A percentile compares a stretch with the other conserved stretches of the same genome.
Evolutionary conservation across 1,284 basidiomycete species (phyloP).

Genomic region (Sporisorium graminicola): DNA sequence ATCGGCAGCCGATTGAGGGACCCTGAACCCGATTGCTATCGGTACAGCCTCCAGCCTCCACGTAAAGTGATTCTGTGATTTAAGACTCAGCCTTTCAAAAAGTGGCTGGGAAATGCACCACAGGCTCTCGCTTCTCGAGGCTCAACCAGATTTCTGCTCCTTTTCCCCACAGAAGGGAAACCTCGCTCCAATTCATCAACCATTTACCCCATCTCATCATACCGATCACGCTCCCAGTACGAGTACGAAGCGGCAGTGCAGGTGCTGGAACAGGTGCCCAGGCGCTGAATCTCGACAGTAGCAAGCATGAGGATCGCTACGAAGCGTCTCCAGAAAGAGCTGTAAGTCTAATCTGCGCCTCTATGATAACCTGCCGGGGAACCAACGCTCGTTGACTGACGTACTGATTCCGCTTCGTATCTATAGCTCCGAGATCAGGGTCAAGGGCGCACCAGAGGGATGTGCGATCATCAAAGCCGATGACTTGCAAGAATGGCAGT

Average conservation of each 20-base stretch:
- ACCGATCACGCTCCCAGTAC: background rate
- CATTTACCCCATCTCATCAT: background rate
- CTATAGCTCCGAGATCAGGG: slow-evolving; percentile 47
- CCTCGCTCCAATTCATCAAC: background rate
- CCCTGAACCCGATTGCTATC: background rate
- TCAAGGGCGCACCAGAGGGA: slow-evolving; percentile 51
- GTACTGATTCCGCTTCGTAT: background rate
- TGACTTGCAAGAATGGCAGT: slow-evolving; percentile 57
- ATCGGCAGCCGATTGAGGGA: slow-evolving; percentile 4
- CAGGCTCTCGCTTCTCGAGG: slow-evolving; percentile 4
- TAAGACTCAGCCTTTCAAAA: slow-evolving; percentile 31
- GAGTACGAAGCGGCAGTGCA: background rate
- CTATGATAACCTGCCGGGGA: too few species aligned
- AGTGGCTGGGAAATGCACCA: slow-evolving; percentile 15
- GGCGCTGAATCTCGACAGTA: background rate
- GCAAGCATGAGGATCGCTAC: slow-evolving; percentile 52
- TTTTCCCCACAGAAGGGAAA: background rate
- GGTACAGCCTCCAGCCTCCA: slow-evolving; percentile 16
- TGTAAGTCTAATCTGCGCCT: slow-evolving; percentile 25
- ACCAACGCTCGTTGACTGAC: background rate
- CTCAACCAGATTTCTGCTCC: slow-evolving; percentile 2
- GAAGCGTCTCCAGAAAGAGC: slow-evolving; percentile 54
- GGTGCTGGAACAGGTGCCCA: slow-evolving; percentile 5
- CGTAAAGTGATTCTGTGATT: slow-evolving; percentile 4
- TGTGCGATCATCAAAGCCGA: slow-evolving; percentile 55